Base-by-base conservation (phyloP, 352 stramenopile genomes). In the Pythium plurisporium region DNA sequence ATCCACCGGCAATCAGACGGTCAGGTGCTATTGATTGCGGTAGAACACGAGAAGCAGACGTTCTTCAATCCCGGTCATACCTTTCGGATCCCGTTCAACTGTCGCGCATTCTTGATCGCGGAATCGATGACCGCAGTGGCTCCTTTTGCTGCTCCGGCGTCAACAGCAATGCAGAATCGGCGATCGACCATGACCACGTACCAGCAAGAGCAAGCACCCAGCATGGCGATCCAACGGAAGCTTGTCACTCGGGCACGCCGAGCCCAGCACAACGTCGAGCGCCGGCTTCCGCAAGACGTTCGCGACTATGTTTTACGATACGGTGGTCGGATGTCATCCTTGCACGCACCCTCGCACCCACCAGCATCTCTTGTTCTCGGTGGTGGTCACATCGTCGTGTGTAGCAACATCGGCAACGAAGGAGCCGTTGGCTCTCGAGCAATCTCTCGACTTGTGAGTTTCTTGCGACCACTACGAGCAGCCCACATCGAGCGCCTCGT, bases 381-480 rank as follows among this genome's bases (percentile, higher is more conserved):
- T 14, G 84, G 84, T 19, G 76, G 78, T 0, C 84, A 94, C 36
- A 89, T 92, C 57, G 76, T 94, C 20, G 80, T 94, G 4, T 94
- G 84, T 62, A 92, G 84, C 52, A 91, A 89, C 41, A 71, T 81
- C 44, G 76, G 71, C 4, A 82, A 73, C 34, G 82, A 89, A 54
- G 82, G 69, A 26, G 77, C 64, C 10, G 38, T n/a, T 15, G 72
- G 77, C 2, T 65, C 83, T 26, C 72, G 77, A 5, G 88, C 79
- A 1, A 68, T 92, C 1, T 74, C 79, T 5, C 70, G 80, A 15
- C 48, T 94, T 5, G 75, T 91, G 20, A 89, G 87, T 34, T 94
- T 94, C 43, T 57, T 94, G 8, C 73, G 76, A 6, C 84, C 84
- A 7, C 59, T 94, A 12, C 76, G 84, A 41, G 83, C 83, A 7